Base-by-base conservation (phyloP, 2,329 filamentous ascomycete species). In the Phaeophleospora eucalypticola region DNA sequence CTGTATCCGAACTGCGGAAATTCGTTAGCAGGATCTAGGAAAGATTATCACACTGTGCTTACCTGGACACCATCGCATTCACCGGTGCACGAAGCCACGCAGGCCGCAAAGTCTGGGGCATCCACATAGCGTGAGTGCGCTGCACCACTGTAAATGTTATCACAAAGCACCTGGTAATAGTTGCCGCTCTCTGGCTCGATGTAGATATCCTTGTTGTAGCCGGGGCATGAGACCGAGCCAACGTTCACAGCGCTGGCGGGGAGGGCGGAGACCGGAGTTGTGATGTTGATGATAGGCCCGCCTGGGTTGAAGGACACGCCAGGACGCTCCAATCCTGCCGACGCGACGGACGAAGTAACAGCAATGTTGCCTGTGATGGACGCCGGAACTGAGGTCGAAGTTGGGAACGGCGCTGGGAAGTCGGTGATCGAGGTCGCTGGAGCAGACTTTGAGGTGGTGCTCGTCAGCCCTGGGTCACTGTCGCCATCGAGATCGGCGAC, bases 121-220 rank as follows among this genome's bases (percentile, higher is more conserved):
- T 49, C 46, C 15, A 45, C 37, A 48, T 49, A 58, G 34, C 46
- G 41, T 2, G 53, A 53, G 19, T 53, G 45, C 19, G 53, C 48
- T 7, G 49, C 56, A 12, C 24, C 36, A n/a, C 45, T 45, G 36
- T 53, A 53, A 18, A 53, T 50, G 15, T 41, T 48, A 34, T 53
- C 49, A 41, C 56, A 58, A 18, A 47, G 38, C 17, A 58, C 42
- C n/a, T 41, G 48, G 41, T 50, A 59, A 35, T 47, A 39, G 15
- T 49, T 45, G 32, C 41, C 41, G 32, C 48, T 47, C 40, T 29
- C 32, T 10, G 46, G 35, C 36, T 50, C 47, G 19, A 52, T 29
- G 40, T 53, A 57, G 15, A 57, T 50, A 19, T 42, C 39, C 19
- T 46, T 45, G 40, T 51, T 43, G 24, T 36, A 46, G n/a, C 36